These are phyloP conservation scores for Thelonectria discophora DNA, from an alignment of 2,329 filamentous ascomycete genomes.

Conservation along the genomic window DNA sequence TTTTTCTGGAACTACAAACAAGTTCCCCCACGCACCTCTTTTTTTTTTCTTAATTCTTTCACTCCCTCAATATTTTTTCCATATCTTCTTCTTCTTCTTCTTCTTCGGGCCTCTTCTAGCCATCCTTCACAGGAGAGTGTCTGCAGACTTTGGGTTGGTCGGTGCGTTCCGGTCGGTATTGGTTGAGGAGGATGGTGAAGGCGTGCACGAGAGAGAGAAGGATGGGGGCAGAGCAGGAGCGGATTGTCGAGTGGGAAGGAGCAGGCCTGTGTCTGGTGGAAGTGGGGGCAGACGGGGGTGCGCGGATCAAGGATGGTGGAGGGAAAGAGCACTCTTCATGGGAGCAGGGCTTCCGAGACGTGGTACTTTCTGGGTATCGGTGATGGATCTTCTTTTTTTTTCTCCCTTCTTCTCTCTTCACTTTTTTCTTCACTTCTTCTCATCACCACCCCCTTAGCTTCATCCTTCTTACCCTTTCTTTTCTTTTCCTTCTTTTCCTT, in stretches of 20 bases:
- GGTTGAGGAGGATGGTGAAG: constrained; percentile 17
- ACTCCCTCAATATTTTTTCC: constrained; percentile 1
- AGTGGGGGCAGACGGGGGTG: constrained; percentile 28
- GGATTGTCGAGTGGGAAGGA: constrained; percentile 9
- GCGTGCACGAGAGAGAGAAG: constrained; percentile 18
- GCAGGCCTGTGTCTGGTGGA: background rate
- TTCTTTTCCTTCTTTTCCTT: constrained; percentile 1
- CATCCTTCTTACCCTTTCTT: constrained; percentile 2
- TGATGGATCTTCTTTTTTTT: constrained; percentile 21
- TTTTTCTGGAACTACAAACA: constrained; percentile 28
- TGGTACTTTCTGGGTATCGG: constrained; percentile 10
- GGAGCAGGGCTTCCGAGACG: constrained; percentile 28
- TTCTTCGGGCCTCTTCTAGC: constrained; percentile 13
- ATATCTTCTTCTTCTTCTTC: constrained; percentile 2
- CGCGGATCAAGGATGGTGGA: constrained; percentile 10
- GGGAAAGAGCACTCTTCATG: constrained; percentile 22
- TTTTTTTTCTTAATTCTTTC: constrained; percentile 25
- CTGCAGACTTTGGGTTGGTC: constrained; percentile 15
- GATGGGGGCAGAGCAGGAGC: constrained; percentile 15
- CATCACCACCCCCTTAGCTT: constrained; percentile 4
- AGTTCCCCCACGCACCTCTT: constrained; percentile 13
- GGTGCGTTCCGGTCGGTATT: constrained; percentile 11
- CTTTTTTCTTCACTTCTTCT: constrained; percentile 9
- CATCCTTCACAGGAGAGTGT: constrained; percentile 6
- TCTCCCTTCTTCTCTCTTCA: background rate